Evolutionary conservation across 768 basidiomycete species (phyloP).

Genomic region (Brasilioporus rufonigricans): DNA sequence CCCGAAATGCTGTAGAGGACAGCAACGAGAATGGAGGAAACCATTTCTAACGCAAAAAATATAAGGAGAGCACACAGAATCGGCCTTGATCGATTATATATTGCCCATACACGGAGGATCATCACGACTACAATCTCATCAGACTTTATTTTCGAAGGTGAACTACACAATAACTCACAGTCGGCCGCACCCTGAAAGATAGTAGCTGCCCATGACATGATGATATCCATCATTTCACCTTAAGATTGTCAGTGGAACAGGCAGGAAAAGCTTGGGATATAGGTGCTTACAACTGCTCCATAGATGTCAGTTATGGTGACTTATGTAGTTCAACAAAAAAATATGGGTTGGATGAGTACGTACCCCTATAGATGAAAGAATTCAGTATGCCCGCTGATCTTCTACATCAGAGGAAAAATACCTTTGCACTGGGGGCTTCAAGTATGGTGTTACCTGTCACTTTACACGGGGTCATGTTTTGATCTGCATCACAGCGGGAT

Average conservation of each 20-base stretch:
- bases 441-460: constrained; percentile 1
- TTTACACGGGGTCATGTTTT: not conserved
- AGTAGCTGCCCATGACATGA: not conserved
- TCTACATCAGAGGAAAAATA: not conserved
- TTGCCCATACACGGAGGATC: too few species aligned
- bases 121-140: not conserved
- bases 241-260: not conserved
- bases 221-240: not conserved
- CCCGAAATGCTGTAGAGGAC: not conserved
- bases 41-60: not conserved
- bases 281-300: not conserved
- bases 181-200: too few species aligned
- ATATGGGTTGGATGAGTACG: not conserved
- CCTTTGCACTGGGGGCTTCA: not conserved
- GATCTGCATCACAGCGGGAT: not conserved
- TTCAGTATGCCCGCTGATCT: not conserved
- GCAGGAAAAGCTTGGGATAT: not conserved
- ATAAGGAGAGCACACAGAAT: not conserved
- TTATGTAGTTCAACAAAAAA: not conserved
- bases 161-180: not conserved
- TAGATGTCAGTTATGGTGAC: not conserved
- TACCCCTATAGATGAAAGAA: not conserved
- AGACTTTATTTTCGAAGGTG: not conserved
- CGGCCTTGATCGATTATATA: too few species aligned
- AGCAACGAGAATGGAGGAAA: not conserved